phyloP scores from a whole-genome alignment of 306 rosid genomes.

The Begonia loranthoides region DNA sequence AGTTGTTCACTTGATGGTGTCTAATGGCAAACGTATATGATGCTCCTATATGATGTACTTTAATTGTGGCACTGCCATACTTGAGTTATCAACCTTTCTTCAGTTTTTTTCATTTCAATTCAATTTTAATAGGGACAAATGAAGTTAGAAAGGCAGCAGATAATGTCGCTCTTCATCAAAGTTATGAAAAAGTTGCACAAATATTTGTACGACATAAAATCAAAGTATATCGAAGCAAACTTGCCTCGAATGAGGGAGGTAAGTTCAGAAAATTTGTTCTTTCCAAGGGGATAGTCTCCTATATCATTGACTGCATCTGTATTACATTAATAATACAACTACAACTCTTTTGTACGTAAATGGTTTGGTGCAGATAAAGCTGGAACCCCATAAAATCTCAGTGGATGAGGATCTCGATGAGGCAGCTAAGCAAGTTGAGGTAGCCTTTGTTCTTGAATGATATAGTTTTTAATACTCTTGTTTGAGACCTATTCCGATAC shows the following conservation, averaged over 20 bases:
- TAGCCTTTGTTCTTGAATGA: constrained; percentile 9
- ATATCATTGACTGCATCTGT: too few relatives aligned
- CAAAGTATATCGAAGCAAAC: constrained; percentile 65
- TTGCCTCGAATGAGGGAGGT: constrained; percentile 70
- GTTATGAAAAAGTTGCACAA: constrained; percentile 66
- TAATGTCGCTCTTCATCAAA: constrained; percentile 73
- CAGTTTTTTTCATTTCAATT: background rate
- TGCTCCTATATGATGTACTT: too few relatives aligned
- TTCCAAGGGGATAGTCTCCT: too few relatives aligned
- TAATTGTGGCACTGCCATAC: too few relatives aligned
- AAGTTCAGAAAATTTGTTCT: background rate
- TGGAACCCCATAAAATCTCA: constrained; percentile 68
- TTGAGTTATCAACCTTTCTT: too few relatives aligned
- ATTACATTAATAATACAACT: too few relatives aligned
- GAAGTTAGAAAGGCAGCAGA: constrained; percentile 61
- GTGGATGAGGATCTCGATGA: constrained; percentile 67
- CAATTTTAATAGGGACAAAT: constrained; percentile 42
- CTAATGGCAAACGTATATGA: too few relatives aligned
- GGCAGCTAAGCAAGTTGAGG: constrained; percentile 80
- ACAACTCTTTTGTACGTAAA: too few relatives aligned
- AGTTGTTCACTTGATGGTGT: too few relatives aligned
- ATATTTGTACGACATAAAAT: constrained; percentile 39
- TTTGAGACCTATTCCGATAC: too few relatives aligned
- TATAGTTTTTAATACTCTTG: too few relatives aligned
- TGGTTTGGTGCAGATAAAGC: constrained; percentile 26